Percentiles rank a stretch among this genome's conserved stretches.
These are phyloP conservation scores for Trametes meyenii DNA, from an alignment of 768 basidiomycete species.

Conservation along the genomic window DNA sequence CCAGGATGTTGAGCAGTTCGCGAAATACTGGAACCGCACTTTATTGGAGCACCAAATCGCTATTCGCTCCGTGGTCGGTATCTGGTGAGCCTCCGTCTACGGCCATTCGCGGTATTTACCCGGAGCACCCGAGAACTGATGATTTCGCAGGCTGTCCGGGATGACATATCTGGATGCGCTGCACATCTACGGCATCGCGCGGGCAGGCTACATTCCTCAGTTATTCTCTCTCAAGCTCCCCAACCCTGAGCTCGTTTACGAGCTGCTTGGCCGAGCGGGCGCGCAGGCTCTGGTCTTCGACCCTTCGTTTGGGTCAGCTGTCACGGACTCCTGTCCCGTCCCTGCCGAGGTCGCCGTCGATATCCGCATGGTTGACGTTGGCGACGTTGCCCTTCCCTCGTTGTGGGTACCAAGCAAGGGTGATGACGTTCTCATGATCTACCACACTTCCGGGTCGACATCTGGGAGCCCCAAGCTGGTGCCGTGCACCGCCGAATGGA, in stretches of 20 bases:
- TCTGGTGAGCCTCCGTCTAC: constrained; percentile 53
- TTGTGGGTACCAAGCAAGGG: constrained; percentile 38
- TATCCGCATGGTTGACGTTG: constrained; percentile 41
- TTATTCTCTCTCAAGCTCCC: constrained; percentile 74
- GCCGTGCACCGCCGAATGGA: constrained; percentile 68
- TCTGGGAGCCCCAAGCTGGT: constrained; percentile 85
- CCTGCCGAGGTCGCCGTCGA: constrained; percentile 48
- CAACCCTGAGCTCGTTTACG: constrained; percentile 65
- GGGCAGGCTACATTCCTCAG: constrained; percentile 74
- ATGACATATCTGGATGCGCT: constrained; percentile 69
- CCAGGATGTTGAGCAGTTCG: constrained; percentile 60
- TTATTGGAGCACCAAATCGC: constrained; percentile 48
- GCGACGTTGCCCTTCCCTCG: constrained; percentile 46
- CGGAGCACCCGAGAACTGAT: constrained; percentile 1
- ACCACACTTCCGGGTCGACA: constrained; percentile 83
- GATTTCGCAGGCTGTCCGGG: constrained; percentile 59
- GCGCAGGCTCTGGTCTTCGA: constrained; percentile 70
- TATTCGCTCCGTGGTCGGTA: constrained; percentile 58
- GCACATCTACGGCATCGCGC: constrained; percentile 71
- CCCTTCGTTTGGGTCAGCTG: constrained; percentile 49
- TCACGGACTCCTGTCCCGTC: constrained; percentile 51
- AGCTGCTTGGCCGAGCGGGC: constrained; percentile 58
- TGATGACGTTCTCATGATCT: constrained; percentile 61
- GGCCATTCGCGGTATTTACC: not conserved
- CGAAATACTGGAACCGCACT: constrained; percentile 57